A percentile compares a stretch with the other conserved stretches of the same genome.
These are phyloP conservation scores for Aspergillus costaricaensis DNA, from an alignment of 2,329 filamentous ascomycete species.

Conservation along the genomic window DNA sequence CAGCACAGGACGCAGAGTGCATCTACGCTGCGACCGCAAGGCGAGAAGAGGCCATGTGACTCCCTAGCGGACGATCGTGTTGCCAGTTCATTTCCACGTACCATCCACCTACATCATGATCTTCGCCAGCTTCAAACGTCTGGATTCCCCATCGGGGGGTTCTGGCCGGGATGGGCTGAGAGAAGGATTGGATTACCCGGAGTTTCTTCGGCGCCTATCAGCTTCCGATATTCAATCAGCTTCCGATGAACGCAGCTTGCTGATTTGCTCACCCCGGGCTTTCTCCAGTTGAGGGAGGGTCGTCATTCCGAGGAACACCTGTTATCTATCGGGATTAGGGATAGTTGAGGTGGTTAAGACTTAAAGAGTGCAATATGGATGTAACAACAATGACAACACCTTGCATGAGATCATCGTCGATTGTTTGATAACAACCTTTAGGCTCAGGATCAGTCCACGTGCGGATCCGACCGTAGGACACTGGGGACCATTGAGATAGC, in stretches of 20 bases:
- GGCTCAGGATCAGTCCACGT: neutral
- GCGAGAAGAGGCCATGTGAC: neutral
- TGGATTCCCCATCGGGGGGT: neutral
- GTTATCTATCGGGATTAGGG: neutral
- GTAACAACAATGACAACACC: neutral
- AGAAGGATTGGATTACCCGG: neutral
- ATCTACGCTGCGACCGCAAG: neutral
- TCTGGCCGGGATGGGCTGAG: neutral
- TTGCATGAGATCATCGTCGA: neutral
- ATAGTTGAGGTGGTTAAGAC: neutral
- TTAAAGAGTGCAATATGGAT: neutral
- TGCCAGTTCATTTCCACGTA: neutral
- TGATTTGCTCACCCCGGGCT: neutral
- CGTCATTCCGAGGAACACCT: neutral
- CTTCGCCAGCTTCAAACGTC: neutral
- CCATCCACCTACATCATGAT: neutral
- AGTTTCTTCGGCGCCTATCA: neutral
- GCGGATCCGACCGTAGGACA: constrained; percentile 1
- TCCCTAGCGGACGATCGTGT: constrained; percentile 2
- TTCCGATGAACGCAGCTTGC: neutral
- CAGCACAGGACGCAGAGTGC: neutral
- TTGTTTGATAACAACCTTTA: neutral
- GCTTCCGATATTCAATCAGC: neutral
- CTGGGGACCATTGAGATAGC: neutral
- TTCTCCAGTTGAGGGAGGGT: neutral